Evolutionary conservation across 1,284 basidiomycete genomes (phyloP), one percentile per base, ranked within the genome.

Genomic region (Puccinia horiana): DNA sequence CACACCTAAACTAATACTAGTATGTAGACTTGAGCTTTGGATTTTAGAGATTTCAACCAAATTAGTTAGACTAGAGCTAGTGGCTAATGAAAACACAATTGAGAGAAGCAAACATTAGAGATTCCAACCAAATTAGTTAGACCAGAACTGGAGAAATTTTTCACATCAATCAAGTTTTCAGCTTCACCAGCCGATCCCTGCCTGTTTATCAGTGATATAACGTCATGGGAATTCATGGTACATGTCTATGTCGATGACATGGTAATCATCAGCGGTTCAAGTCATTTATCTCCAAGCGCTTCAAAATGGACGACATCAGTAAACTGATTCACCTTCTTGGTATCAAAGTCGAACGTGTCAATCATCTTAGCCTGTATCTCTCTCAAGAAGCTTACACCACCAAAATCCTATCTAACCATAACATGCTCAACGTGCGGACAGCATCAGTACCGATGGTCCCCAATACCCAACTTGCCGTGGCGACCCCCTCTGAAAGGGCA

Each of bases 301-400:
- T n/a, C n/a, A n/a, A n/a, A n/a, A n/a, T 56, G 56, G 56, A 76
- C 16, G 52, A 76, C 56, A 56, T 76, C 8, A 54, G 74, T 11
- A 4, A 32, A 37, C n/a, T 58, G 8, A 54, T 61, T 20, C 35
- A 47, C 18, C 32, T 76, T 11, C 35, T 76, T 8, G 52, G 52
- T 6, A 40, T 76, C 6, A 73, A 49, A 35, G 54, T 76, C 18
- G 35, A 9, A 18, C 8, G 65, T 9, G 29, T 58, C 14, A 20
- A 20, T 20, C 9, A 58, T 8, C 8, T 1, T 23, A 23, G 29
- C 6, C 56, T 58, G 11, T 58, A 58, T 29, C 56, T 58, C 23
- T 58, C 56, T 58, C 56, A 58, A 20, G 56, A 58, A 32, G 56
- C 26, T 4, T 58, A 58, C 29, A 23, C 29, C 11, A 20, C 23